Conservation (phyloP, 2,329 filamentous ascomycete genomes). For the Mariannaea elegans region DNA sequence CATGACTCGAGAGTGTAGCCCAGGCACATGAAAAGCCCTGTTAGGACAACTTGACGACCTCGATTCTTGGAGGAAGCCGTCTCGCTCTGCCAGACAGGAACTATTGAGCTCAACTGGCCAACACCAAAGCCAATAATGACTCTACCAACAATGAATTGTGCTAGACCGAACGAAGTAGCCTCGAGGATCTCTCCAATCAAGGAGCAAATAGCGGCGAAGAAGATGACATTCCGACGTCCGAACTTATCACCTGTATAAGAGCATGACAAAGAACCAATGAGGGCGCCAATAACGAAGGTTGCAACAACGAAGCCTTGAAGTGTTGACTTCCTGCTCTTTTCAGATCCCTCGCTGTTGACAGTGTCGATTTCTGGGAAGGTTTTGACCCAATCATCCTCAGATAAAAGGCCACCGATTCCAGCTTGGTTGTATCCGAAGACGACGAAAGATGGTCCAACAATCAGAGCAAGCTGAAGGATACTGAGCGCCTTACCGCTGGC, state of each 20-base stretch:
- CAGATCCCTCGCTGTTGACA: constrained; percentile 55
- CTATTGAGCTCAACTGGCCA: constrained; percentile 60
- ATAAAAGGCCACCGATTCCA: constrained; percentile 75
- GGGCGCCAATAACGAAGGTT: constrained; percentile 64
- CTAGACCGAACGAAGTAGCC: constrained; percentile 54
- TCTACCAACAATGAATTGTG: constrained; percentile 50
- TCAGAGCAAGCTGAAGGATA: constrained; percentile 48
- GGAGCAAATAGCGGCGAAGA: constrained; percentile 61
- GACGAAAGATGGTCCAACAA: constrained; percentile 54
- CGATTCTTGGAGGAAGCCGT: constrained; percentile 58
- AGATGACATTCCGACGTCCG: constrained; percentile 63
- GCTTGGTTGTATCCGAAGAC: constrained; percentile 69
- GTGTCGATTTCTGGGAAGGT: constrained; percentile 58
- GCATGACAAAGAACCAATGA: constrained; percentile 57
- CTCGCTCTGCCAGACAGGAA: constrained; percentile 64
- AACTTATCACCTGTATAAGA: constrained; percentile 63
- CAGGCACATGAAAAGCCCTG: constrained; percentile 58
- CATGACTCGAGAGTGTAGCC: constrained; percentile 51
- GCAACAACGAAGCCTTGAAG: constrained; percentile 56
- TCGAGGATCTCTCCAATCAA: constrained; percentile 63
- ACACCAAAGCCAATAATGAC: constrained; percentile 63
- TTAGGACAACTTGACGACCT: constrained; percentile 55
- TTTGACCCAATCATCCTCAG: constrained; percentile 65
- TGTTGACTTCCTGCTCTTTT: constrained; percentile 53
- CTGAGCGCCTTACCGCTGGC: constrained; percentile 22